A percentile compares a stretch with the other conserved stretches of the same genome.
Conservation (phyloP, 441 rosid genomes). For the Eruca vesicaria region DNA sequence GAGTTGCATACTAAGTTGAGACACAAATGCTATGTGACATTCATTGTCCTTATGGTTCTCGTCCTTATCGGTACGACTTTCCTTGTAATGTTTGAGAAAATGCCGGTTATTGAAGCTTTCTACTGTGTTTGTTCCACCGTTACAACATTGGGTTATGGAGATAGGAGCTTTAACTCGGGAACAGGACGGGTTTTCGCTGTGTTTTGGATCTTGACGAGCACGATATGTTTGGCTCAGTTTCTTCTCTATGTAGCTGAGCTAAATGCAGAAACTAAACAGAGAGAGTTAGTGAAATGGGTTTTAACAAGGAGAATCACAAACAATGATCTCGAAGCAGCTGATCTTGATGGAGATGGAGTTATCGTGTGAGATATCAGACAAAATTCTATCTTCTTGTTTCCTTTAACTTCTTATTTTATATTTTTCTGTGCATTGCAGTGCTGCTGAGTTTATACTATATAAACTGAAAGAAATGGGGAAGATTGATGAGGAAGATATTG, state of each 20-base stretch:
- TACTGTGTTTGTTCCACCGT: conserved; percentile 75
- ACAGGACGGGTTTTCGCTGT: conserved; percentile 61
- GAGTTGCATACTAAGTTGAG: conserved; percentile 50
- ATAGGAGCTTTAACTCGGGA: conserved; percentile 55
- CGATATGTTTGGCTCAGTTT: conserved; percentile 59
- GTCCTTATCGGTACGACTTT: conserved; percentile 47
- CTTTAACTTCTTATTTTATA: neutral
- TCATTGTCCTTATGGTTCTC: conserved; percentile 41
- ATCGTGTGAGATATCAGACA: conserved; percentile 51
- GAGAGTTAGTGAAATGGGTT: conserved; percentile 61
- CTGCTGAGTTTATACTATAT: conserved; percentile 60
- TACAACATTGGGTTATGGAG: conserved; percentile 81
- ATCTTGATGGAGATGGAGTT: conserved; percentile 60
- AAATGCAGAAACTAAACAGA: conserved; percentile 56
- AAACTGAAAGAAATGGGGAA: conserved; percentile 69
- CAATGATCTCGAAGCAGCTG: conserved; percentile 74
- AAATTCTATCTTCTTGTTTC: neutral
- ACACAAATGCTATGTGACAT: conserved; percentile 49
- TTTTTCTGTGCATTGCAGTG: conserved; percentile 25
- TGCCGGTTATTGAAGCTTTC: conserved; percentile 49
- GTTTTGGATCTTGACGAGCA: conserved; percentile 61
- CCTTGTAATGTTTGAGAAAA: conserved; percentile 42
- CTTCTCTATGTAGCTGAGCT: conserved; percentile 57
- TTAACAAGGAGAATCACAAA: conserved; percentile 53
- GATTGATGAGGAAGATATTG: conserved; percentile 54